Evolutionary conservation across 768 basidiomycete species (phyloP), one percentile per base, ranked within the genome.

Genomic region (Lactarius evosmus): DNA sequence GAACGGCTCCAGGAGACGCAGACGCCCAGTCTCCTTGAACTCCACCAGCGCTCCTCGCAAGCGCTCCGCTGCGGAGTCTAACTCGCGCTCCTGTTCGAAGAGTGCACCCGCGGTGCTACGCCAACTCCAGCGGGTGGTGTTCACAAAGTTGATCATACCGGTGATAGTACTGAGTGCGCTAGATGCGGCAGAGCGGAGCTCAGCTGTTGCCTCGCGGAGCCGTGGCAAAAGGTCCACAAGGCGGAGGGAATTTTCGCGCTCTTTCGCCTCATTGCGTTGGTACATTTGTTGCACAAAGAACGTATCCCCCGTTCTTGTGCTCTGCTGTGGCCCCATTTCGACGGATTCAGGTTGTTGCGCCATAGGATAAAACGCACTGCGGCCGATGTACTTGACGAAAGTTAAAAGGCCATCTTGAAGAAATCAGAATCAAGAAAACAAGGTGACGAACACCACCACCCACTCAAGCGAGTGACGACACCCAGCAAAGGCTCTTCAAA

Each of bases 1-100:
- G 70, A 80, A 85, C 0, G 83, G 83, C 54, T 75, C 75, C 11
- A 82, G 67, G 14, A 85, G 59, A 49, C 70, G 66, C 40, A 75
- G 68, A 9, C 82, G 76, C 19, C 74, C 71, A 17, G 56, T 66
- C 22, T 62, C 56, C 30, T 71, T 74, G 69, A 79, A 80, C 17
- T 68, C 75, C 12, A 66, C 67, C 44, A 79, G 30, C 7, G 72
- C 71, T 0, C 30, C 30, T n/a, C 61, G 63, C 12, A 78, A 69
- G 6, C 62, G 63, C 22, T 72, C 72, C 9, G 71, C 66, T 2
- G 70, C 70, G 0, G 46, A 61, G 49, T 74, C 74, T n/a, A 78
- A 69, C 5, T 62, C 66, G 29, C 34, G 53, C 12, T 51, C 65
- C 50, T 65, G 64, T 59, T 59, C 36, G 70, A 60, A 46, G 63